Evolutionary conservation across 306 rosid genomes (phyloP).

Genomic region (Rosa rugosa): DNA sequence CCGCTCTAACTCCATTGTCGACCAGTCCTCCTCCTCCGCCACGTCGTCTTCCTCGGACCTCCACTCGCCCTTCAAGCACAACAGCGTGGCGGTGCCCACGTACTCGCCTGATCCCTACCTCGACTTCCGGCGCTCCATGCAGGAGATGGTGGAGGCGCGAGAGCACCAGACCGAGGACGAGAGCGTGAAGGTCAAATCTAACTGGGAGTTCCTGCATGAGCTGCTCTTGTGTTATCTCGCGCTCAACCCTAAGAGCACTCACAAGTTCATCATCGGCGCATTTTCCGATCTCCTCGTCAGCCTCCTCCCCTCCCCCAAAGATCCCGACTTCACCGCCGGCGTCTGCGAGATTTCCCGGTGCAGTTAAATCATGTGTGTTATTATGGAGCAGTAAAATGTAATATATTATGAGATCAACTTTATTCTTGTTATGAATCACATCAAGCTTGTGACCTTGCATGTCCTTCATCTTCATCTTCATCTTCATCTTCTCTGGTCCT

Average conservation of each 20-base stretch:
- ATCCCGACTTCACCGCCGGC: conserved; percentile 15
- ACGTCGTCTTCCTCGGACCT: conserved; percentile 6
- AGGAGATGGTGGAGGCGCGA: conserved; percentile 95
- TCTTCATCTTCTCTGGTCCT: conserved; percentile 2
- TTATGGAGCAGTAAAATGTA: neutral
- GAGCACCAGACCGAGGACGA: conserved; percentile 45
- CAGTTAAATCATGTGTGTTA: neutral
- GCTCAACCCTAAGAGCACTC: conserved; percentile 71
- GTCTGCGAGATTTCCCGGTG: conserved; percentile 27
- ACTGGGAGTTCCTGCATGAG: conserved; percentile 78
- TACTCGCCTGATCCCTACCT: conserved; percentile 80
- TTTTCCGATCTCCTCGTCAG: conserved; percentile 75
- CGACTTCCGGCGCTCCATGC: conserved; percentile 89
- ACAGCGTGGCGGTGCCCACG: conserved; percentile 68
- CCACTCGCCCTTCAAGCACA: conserved; percentile 34
- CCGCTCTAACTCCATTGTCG: conserved; percentile 73
- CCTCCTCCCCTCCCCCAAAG: conserved; percentile 42
- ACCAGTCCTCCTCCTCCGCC: conserved; percentile 42
- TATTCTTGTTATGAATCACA: neutral
- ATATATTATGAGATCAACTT: neutral
- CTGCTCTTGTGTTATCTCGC: conserved; percentile 83
- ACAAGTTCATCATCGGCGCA: conserved; percentile 75
- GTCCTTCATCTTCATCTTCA: neutral
- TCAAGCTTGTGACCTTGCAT: neutral
- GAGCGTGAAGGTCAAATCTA: conserved; percentile 46